Percentiles rank a stretch among this genome's conserved stretches.
Conservation (phyloP, 768 basidiomycete genomes). For the Psilocybe sp. region DNA sequence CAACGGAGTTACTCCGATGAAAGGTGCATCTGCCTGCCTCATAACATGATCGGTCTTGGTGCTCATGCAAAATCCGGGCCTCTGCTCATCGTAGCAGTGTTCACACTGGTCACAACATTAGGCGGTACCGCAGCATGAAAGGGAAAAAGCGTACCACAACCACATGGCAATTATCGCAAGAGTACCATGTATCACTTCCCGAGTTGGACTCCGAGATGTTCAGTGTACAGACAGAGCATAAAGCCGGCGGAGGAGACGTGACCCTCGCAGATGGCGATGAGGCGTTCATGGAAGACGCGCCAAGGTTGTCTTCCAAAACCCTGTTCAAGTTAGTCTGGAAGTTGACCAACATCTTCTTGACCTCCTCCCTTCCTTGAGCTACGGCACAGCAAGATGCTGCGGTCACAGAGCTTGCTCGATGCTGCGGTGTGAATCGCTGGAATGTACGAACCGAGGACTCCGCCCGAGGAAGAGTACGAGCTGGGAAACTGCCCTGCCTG, state of each 20-base stretch:
- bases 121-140: neutral
- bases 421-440: slow-evolving; percentile 13
- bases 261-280: neutral
- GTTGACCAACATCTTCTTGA: slow-evolving; percentile 41
- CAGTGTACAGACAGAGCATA: slow-evolving; percentile 34
- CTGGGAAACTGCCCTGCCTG: no score
- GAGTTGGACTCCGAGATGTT: slow-evolving; percentile 13
- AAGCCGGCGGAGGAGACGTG: slow-evolving; percentile 14
- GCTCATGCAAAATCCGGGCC: slow-evolving; percentile 23
- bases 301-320: slow-evolving; percentile 30
- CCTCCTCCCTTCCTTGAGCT: slow-evolving; percentile 44
- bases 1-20: neutral
- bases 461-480: no score
- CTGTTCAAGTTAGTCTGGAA: slow-evolving; percentile 56
- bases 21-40: slow-evolving; percentile 12
- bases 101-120: slow-evolving; percentile 26
- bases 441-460: neutral
- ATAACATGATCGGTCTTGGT: slow-evolving; percentile 27
- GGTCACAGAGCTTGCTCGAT: slow-evolving; percentile 9
- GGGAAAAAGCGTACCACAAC: slow-evolving; percentile 29
- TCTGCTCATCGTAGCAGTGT: slow-evolving; percentile 21
- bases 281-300: slow-evolving; percentile 5
- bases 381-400: slow-evolving; percentile 39
- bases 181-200: slow-evolving; percentile 28
- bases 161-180: slow-evolving; percentile 34